Evolutionary conservation across 345 rosid genomes (phyloP).

Genomic region (Firmiana major): DNA sequence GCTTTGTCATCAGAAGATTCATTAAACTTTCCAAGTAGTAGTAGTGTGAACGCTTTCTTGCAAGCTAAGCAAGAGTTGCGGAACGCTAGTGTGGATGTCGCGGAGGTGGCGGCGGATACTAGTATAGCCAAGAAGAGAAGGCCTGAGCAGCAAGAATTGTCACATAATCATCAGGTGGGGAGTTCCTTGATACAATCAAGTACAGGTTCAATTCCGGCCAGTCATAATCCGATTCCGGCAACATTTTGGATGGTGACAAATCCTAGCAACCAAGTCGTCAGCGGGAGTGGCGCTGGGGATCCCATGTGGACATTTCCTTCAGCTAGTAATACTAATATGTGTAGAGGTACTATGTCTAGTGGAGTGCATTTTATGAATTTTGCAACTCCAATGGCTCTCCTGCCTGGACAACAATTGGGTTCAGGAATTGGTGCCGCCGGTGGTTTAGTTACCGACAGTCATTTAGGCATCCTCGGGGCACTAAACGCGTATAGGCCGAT

Average conservation of each 20-base stretch:
- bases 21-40: constrained; percentile 11
- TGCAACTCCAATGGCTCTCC: constrained; percentile 62
- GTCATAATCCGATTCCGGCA: constrained; percentile 46
- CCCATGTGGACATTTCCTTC: constrained; percentile 47
- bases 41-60: constrained; percentile 24
- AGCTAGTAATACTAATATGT: constrained; percentile 24
- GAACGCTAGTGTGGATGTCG: constrained; percentile 18
- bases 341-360: constrained; percentile 36
- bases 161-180: constrained; percentile 45
- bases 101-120: constrained; percentile 13
- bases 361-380: constrained; percentile 82
- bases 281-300: constrained; percentile 40
- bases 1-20: constrained; percentile 23
- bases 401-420: constrained; percentile 58
- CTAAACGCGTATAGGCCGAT: constrained; percentile 57
- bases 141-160: constrained; percentile 22
- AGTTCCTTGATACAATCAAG: constrained; percentile 53
- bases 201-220: constrained; percentile 49
- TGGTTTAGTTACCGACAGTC: constrained; percentile 39
- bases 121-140: constrained; percentile 25
- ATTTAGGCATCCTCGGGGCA: constrained; percentile 63
- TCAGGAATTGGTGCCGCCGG: constrained; percentile 28
- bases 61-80: constrained; percentile 38
- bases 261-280: constrained; percentile 33
- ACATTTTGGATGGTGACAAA: constrained; percentile 65